Evolutionary conservation across 73 alveolate genomes (phyloP).

Genomic region (Paramecium tetraurelia): DNA sequence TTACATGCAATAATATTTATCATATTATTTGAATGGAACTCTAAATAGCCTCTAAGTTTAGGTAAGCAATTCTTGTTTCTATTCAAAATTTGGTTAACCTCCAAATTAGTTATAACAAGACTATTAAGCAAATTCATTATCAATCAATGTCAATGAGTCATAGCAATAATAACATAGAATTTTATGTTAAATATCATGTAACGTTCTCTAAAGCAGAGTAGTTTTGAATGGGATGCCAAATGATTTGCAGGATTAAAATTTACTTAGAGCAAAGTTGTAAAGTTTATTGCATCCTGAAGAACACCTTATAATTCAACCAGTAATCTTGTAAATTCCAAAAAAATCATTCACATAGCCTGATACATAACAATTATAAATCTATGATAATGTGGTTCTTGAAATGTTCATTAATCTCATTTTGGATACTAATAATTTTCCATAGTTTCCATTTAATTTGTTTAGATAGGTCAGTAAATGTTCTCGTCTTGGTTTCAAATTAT

Average conservation of each 20-base stretch:
- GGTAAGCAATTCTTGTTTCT: background rate
- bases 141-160: background rate
- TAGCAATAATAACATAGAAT: background rate
- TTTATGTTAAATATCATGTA: background rate
- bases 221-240: constrained; percentile 31
- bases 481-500: background rate
- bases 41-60: background rate
- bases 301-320: background rate
- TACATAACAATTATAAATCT: background rate
- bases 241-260: background rate
- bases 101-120: constrained; percentile 19
- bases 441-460: background rate
- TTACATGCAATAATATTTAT: background rate
- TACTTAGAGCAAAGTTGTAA: background rate
- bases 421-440: background rate
- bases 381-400: background rate
- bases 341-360: background rate
- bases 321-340: background rate
- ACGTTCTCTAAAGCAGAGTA: background rate
- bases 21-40: background rate
- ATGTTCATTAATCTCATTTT: background rate
- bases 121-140: background rate
- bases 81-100: constrained; percentile 21
- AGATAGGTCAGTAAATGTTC: constrained; percentile 1
- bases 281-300: background rate